Evolutionary conservation across 2,329 filamentous ascomycete genomes (phyloP), one percentile per base, ranked within the genome.

Genomic region (Trichophaea hybrida): DNA sequence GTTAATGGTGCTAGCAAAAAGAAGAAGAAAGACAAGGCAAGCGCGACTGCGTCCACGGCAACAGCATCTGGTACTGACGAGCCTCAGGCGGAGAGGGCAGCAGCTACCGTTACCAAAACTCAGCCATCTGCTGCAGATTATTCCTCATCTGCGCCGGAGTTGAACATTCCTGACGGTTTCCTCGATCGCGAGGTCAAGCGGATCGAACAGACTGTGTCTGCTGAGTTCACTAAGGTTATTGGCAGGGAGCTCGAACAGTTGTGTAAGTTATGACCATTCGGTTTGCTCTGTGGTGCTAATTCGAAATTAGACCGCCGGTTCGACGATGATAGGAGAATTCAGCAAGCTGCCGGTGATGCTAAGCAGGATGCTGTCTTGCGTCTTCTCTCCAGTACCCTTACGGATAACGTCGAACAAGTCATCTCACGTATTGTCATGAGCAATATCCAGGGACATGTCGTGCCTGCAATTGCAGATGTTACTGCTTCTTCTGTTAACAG

Each of bases 361-460:
- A 82, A 83, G 69, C 83, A 86, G 68, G 82, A 86, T 66, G 80
- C 83, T 44, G 76, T 87, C 17, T 76, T 88, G 48, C 80, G 81
- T 33, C 72, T 86, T 57, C 80, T 87, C 3, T 86, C 83, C 1
- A 80, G 76, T 63, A 86, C 84, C 2, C 72, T 88, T 49, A 81
- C 80, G 8, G 82, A 84, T 61, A 86, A 86, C 59, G 80, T 87
- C 31, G 83, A 88, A 71, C 83, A 85, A 68, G 86, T 87, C 24
- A 78, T 96, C 40, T 78, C 82, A 62, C 83, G 82, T 62, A 86
- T 94, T 66, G 83, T 95, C 55, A 80, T 81, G 51, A 78, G 82
- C 52, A 85, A 86, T 71, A 87, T 95, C 65, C 80, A 87, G 62
- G 78, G 82, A 58, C 78, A 82, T 12, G 81, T 96, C 49, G 76